phyloP scores from a whole-genome alignment of 1,284 basidiomycete genomes.

The Cutaneotrichosporon sp. region DNA sequence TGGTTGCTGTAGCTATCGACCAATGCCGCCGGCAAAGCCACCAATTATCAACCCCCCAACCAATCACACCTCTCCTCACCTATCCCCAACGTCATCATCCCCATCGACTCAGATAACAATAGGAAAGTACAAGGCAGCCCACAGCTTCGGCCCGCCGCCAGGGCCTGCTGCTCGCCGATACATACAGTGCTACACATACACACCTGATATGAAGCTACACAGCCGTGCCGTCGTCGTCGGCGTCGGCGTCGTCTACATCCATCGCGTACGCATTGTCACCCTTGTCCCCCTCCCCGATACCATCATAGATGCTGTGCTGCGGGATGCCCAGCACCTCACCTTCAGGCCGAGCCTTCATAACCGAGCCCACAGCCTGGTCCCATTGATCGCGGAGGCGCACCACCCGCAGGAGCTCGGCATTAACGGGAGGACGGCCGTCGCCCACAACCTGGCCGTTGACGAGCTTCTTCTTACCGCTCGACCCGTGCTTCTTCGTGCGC shows the following conservation, averaged over 20 bases:
- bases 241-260: constrained; percentile 38
- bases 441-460: constrained; percentile 56
- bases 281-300: constrained; percentile 59
- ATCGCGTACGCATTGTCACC: constrained; percentile 49
- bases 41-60: not conserved
- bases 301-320: constrained; percentile 67
- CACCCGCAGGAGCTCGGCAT: constrained; percentile 67
- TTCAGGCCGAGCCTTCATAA: constrained; percentile 63
- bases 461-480: constrained; percentile 55
- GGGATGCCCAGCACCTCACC: constrained; percentile 74
- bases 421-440: constrained; percentile 62
- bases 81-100: not conserved
- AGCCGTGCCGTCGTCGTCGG: constrained; percentile 31
- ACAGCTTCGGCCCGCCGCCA: not conserved
- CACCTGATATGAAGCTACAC: constrained; percentile 7
- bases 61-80: not conserved
- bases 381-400: constrained; percentile 70
- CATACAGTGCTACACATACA: constrained; percentile 1
- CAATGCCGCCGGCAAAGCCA: not conserved
- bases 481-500: constrained; percentile 55
- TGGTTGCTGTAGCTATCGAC: not conserved
- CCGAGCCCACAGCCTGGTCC: constrained; percentile 68
- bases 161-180: not conserved
- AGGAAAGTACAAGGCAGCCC: not conserved
- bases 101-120: not conserved